phyloP scores from a whole-genome alignment of 176 grass and related monocot genomes.

The Luzula sylvatica region DNA sequence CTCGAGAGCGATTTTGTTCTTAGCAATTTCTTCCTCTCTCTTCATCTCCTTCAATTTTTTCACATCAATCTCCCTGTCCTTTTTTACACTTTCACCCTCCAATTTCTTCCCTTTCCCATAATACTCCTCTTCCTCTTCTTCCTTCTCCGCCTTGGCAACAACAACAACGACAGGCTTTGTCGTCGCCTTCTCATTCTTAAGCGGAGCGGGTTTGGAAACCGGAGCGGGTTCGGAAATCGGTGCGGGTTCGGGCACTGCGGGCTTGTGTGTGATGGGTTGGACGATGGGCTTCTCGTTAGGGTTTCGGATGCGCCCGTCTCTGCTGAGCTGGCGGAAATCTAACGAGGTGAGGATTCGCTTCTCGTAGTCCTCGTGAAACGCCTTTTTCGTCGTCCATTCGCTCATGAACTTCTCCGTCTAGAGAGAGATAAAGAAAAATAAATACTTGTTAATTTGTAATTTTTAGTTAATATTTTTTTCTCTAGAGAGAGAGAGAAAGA shows the following conservation, averaged over 20 bases:
- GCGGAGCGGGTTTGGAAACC: slow-evolving; percentile 24
- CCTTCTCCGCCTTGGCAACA: slow-evolving; percentile 12
- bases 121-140: background rate
- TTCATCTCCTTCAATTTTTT: slow-evolving; percentile 80
- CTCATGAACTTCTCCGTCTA: slow-evolving; percentile 76
- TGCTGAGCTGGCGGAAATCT: slow-evolving; percentile 45
- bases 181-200: slow-evolving; percentile 34
- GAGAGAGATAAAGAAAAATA: background rate
- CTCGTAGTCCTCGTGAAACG: slow-evolving; percentile 86
- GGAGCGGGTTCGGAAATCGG: slow-evolving; percentile 29
- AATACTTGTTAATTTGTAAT: background rate
- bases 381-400: slow-evolving; percentile 54
- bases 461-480: background rate
- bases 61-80: slow-evolving; percentile 43
- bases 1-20: slow-evolving; percentile 71
- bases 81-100: slow-evolving; percentile 50
- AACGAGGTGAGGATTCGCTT: slow-evolving; percentile 69
- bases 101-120: slow-evolving; percentile 27
- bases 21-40: slow-evolving; percentile 85
- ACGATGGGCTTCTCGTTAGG: slow-evolving; percentile 81
- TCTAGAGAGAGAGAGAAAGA: slow-evolving; percentile 21
- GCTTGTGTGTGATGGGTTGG: slow-evolving; percentile 8
- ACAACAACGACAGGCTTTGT: slow-evolving; percentile 17
- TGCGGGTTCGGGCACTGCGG: slow-evolving; percentile 33
- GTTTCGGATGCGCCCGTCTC: slow-evolving; percentile 89